These are phyloP conservation scores for Blastocystis sp. DNA, from an alignment of 352 stramenopile species.

Conservation along the genomic window DNA sequence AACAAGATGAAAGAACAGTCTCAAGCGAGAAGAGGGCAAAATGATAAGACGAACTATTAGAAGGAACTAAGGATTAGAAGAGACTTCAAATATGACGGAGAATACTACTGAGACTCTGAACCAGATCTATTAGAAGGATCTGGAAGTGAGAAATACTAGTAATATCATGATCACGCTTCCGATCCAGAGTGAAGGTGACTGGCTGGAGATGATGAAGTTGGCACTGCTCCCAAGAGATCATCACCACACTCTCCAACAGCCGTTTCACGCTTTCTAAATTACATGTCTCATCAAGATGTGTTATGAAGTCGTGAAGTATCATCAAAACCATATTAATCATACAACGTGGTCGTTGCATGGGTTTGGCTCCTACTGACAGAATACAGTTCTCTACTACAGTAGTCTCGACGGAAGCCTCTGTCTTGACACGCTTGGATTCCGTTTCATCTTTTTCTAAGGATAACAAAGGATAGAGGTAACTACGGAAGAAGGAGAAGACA, in stretches of 20 bases:
- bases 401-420: not conserved
- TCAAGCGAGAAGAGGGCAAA: not conserved
- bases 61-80: not conserved
- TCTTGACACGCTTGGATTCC: not conserved
- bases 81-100: not conserved
- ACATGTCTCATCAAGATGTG: not conserved
- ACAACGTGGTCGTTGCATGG: not conserved
- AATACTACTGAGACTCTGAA: not conserved
- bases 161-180: constrained; percentile 5
- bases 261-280: not conserved
- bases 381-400: constrained; percentile 7
- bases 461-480: not conserved
- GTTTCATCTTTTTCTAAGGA: not conserved
- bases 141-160: not conserved
- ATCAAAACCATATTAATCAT: constrained; percentile 24
- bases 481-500: constrained; percentile 15
- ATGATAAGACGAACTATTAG: not conserved
- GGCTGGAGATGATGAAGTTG: not conserved
- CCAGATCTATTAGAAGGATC: constrained; percentile 10
- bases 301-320: not conserved
- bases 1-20: not conserved
- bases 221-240: constrained; percentile 5
- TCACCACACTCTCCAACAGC: not conserved
- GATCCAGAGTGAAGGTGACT: not conserved
- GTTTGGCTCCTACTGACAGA: not conserved